Conservation (phyloP, 345 rosid species). For the Arabidopsis suecica region DNA sequence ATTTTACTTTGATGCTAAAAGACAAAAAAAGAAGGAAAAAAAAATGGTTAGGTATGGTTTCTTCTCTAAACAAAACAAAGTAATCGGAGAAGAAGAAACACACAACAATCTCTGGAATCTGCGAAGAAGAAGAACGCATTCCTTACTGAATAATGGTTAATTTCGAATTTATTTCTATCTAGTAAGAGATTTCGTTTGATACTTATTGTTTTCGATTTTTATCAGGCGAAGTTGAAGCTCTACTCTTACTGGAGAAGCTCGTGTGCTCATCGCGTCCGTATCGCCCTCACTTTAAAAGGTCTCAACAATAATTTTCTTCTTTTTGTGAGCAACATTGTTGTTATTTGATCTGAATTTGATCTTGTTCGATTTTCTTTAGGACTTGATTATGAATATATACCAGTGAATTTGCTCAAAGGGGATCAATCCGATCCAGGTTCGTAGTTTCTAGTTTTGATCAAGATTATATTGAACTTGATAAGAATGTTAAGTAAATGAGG, state of each 20-base stretch:
- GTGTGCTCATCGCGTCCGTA: slow-evolving; percentile 72
- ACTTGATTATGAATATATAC: slow-evolving; percentile 63
- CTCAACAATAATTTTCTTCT: not conserved
- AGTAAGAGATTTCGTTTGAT: no score
- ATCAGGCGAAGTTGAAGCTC: slow-evolving; percentile 48
- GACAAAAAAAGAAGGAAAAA: not conserved
- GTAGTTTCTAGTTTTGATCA: not conserved
- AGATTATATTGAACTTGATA: slow-evolving; percentile 2
- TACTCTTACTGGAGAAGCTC: slow-evolving; percentile 85
- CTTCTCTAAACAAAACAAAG: no score
- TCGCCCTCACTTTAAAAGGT: slow-evolving; percentile 86
- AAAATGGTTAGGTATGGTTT: no score
- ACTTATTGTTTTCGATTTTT: not conserved
- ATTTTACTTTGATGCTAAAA: slow-evolving; percentile 1
- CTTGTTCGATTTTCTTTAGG: slow-evolving; percentile 48
- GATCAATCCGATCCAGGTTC: slow-evolving; percentile 70
- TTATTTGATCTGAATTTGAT: not conserved
- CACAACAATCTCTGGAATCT: no score
- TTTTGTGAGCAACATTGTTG: not conserved
- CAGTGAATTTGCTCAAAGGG: slow-evolving; percentile 63
- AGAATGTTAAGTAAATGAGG: not conserved
- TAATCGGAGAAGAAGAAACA: no score
- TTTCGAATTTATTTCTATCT: no score
- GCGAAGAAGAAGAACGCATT: no score
- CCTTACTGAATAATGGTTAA: no score